Conservation (phyloP, 768 basidiomycete genomes). For the Amylocystis lapponica region DNA sequence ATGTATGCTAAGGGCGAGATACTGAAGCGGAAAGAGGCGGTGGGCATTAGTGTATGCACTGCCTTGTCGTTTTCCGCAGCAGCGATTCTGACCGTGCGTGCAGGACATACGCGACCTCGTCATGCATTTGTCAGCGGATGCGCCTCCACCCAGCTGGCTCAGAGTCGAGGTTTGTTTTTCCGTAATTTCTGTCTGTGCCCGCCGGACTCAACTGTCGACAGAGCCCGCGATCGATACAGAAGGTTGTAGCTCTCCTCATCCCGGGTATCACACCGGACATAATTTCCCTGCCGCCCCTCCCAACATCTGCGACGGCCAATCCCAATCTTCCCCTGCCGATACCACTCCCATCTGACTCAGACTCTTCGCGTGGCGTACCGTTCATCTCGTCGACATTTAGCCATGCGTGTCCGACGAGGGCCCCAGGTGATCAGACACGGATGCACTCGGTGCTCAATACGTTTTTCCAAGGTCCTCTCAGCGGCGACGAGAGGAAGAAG, state of each 20-base stretch:
- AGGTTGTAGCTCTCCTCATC: conserved; percentile 73
- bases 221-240: conserved; percentile 71
- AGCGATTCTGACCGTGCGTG: background rate
- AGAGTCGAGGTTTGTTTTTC: conserved; percentile 59
- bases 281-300: conserved; percentile 66
- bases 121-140: conserved; percentile 76
- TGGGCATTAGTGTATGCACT: conserved; percentile 71
- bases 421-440: conserved; percentile 80
- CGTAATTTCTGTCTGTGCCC: background rate
- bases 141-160: conserved; percentile 84
- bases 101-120: conserved; percentile 88
- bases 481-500: conserved; percentile 71
- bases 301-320: conserved; percentile 59
- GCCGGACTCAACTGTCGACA: conserved; percentile 23
- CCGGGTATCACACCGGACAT: conserved; percentile 80
- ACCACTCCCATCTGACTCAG: conserved; percentile 34
- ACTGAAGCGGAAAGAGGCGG: conserved; percentile 59
- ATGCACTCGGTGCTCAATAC: conserved; percentile 83
- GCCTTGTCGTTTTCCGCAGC: background rate
- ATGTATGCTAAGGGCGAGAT: conserved; percentile 81
- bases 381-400: conserved; percentile 81
- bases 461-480: conserved; percentile 80
- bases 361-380: conserved; percentile 32
- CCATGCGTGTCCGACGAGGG: conserved; percentile 89
- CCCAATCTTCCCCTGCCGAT: conserved; percentile 48